Conservation (phyloP, 2,329 filamentous ascomycete genomes). For the Keithomyces neogunnii region DNA sequence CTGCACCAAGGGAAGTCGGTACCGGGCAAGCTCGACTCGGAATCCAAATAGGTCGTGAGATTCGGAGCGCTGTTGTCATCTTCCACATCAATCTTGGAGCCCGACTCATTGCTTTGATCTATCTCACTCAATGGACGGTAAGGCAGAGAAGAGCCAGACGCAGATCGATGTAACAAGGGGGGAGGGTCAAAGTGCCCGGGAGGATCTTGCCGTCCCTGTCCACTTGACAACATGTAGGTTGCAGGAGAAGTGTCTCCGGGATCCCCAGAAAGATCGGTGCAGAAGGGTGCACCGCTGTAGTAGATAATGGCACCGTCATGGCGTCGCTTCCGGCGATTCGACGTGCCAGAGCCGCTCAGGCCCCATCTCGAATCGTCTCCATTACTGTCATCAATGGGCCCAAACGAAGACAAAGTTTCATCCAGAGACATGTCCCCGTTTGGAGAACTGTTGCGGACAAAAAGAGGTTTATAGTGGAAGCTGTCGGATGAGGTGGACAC, state of each 20-base stretch:
- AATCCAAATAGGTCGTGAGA: conserved; percentile 24
- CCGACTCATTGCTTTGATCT: conserved; percentile 6
- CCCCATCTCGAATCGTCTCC: conserved; percentile 37
- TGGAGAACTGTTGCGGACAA: conserved; percentile 41
- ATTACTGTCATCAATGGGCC: conserved; percentile 39
- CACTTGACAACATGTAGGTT: conserved; percentile 40
- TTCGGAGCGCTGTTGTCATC: conserved; percentile 17
- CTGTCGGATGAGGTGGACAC: conserved; percentile 32
- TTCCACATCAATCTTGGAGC: conserved; percentile 21
- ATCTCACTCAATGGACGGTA: conserved; percentile 42
- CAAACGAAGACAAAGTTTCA: conserved; percentile 41
- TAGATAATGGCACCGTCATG: conserved; percentile 74
- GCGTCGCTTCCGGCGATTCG: conserved; percentile 42
- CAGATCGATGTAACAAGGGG: conserved; percentile 26
- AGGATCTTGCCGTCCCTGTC: conserved; percentile 23
- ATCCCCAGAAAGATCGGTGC: conserved; percentile 69
- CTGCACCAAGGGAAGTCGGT: conserved; percentile 39
- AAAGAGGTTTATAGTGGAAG: conserved; percentile 59
- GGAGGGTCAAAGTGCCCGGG: conserved; percentile 12
- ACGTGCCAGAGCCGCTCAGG: conserved; percentile 38
- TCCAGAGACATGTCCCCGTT: conserved; percentile 39
- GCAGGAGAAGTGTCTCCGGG: conserved; percentile 38
- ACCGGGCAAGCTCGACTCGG: conserved; percentile 30
- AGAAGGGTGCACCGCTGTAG: conserved; percentile 73
- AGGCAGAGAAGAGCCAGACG: conserved; percentile 42